Conservation (phyloP, 2,329 filamentous ascomycete species). For the Penicillium sp. region DNA sequence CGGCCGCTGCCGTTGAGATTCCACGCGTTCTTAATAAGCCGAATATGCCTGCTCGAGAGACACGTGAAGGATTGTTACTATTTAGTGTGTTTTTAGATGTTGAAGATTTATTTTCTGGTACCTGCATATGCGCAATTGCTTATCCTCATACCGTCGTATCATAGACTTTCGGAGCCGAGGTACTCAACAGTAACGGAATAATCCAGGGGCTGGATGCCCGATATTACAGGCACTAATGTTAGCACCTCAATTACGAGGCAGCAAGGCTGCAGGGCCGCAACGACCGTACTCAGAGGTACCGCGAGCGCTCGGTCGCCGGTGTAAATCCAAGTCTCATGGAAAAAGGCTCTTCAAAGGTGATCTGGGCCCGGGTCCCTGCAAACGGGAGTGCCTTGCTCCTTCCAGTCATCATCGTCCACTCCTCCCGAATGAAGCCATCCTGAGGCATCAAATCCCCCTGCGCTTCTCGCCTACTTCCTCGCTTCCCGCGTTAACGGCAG, state of each 20-base stretch:
- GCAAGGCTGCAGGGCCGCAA: no score
- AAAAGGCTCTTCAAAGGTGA: not conserved
- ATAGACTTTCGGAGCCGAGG: not conserved
- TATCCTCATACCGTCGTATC: not conserved
- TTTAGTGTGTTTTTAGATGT: not conserved
- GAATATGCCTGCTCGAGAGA: not conserved
- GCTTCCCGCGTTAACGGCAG: constrained; percentile 37
- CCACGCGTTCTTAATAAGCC: not conserved
- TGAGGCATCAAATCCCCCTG: not conserved
- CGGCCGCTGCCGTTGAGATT: constrained; percentile 21
- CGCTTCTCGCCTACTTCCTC: constrained; percentile 27
- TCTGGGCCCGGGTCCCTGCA: not conserved
- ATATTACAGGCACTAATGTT: not conserved
- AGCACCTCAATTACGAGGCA: no score
- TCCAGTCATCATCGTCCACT: constrained; percentile 1
- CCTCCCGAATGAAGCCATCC: not conserved
- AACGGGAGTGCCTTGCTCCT: not conserved
- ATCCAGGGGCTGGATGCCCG: constrained; percentile 2
- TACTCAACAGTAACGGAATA: not conserved
- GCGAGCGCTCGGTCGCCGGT: constrained; percentile 3
- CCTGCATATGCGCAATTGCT: not conserved
- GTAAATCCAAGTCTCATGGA: constrained; percentile 14
- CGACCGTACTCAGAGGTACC: constrained; percentile 11
- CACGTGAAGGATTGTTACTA: not conserved
- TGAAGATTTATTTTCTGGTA: not conserved